Conservation (phyloP, 2,329 filamentous ascomycete genomes). For the Furcasterigmium furcatum region DNA sequence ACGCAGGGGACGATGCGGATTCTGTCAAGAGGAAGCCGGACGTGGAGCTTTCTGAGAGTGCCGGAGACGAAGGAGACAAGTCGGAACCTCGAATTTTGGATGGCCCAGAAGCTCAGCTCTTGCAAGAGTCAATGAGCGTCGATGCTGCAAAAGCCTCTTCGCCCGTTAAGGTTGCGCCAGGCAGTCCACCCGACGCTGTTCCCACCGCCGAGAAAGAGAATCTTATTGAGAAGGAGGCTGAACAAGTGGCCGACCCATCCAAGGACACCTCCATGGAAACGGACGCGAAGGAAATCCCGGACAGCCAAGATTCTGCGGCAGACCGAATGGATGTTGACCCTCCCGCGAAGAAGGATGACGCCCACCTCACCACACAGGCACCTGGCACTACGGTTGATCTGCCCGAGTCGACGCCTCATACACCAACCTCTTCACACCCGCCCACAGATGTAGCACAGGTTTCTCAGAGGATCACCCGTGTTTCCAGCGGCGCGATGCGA, state of each 20-base stretch:
- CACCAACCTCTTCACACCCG: background rate
- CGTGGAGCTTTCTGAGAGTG: conserved; percentile 4
- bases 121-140: conserved; percentile 34
- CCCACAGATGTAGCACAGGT: conserved; percentile 12
- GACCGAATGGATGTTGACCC: conserved; percentile 31
- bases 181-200: no score
- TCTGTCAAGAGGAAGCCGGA: conserved; percentile 17
- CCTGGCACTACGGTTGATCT: background rate
- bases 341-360: conserved; percentile 17
- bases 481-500: conserved; percentile 66
- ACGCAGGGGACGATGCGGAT: conserved; percentile 28
- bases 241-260: no score
- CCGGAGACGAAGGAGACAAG: conserved; percentile 7
- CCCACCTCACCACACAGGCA: background rate
- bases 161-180: background rate
- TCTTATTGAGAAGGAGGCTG: no score
- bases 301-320: conserved; percentile 26
- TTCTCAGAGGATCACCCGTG: conserved; percentile 50
- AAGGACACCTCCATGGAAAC: no score
- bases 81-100: conserved; percentile 14
- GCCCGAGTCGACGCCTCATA: background rate
- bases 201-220: no score
- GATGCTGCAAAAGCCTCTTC: no score
- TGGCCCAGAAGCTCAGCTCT: conserved; percentile 39
- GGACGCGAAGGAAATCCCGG: conserved; percentile 25